Conservation (phyloP, 768 basidiomycete species). For the Phylloporus sp. region DNA sequence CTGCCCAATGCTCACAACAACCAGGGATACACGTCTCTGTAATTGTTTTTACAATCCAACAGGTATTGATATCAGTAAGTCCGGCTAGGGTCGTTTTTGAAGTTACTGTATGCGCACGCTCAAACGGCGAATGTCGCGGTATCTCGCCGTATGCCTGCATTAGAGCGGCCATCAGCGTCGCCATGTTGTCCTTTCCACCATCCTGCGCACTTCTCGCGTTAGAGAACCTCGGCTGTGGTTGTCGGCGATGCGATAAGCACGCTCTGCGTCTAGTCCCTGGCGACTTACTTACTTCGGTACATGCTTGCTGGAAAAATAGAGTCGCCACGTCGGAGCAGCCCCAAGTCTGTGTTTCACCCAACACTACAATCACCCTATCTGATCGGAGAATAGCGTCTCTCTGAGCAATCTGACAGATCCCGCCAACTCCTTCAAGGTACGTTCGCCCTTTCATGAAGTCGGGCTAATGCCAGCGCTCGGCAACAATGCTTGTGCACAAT, state of each 20-base stretch:
- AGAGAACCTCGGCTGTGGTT: neutral
- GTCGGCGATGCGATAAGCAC: slow-evolving; percentile 9
- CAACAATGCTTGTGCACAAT: too few relatives aligned
- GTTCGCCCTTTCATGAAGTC: too few relatives aligned
- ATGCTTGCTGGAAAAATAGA: slow-evolving; percentile 60
- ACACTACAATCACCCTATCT: neutral
- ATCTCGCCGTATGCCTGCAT: neutral
- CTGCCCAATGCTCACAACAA: neutral
- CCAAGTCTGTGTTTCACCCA: slow-evolving; percentile 47
- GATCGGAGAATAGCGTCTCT: slow-evolving; percentile 45
- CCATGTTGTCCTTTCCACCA: slow-evolving; percentile 14
- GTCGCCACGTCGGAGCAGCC: slow-evolving; percentile 66
- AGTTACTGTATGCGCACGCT: too few relatives aligned
- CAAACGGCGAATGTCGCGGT: neutral
- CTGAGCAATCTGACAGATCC: slow-evolving; percentile 59
- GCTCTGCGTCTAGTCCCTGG: slow-evolving; percentile 55
- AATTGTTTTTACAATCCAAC: neutral
- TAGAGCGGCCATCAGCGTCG: neutral
- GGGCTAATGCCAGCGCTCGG: too few relatives aligned
- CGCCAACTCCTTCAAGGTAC: slow-evolving; percentile 48
- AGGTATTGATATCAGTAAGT: neutral
- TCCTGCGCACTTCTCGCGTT: slow-evolving; percentile 14
- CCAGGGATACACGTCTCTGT: neutral
- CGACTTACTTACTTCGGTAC: slow-evolving; percentile 58
- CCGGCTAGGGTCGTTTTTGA: too few relatives aligned